Evolutionary conservation across 768 basidiomycete genomes (phyloP).

Genomic region (Naganishia randhawae): DNA sequence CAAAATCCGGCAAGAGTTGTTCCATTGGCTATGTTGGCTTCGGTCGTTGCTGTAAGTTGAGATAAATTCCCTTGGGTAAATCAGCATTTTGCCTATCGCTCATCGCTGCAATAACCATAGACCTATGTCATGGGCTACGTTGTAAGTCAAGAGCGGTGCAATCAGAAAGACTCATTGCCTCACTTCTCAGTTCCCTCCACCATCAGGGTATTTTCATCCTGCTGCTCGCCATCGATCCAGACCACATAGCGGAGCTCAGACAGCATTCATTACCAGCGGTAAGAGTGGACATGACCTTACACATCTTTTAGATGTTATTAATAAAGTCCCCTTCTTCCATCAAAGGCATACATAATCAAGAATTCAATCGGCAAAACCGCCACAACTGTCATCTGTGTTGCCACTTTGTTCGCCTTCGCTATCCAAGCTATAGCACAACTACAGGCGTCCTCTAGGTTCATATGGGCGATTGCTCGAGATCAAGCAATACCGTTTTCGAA

Average conservation of each 20-base stretch:
- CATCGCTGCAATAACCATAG: constrained; percentile 19
- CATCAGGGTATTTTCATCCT: constrained; percentile 47
- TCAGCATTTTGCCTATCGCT: not conserved
- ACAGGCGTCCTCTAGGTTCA: constrained; percentile 53
- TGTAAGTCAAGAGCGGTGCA: constrained; percentile 32
- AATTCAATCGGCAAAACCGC: constrained; percentile 42
- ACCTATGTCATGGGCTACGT: constrained; percentile 52
- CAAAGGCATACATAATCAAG: constrained; percentile 48
- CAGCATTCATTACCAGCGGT: constrained; percentile 43
- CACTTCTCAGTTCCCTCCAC: not conserved
- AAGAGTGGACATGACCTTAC: no score
- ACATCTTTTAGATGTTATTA: no score
- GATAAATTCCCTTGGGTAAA: no score
- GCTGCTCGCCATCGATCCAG: constrained; percentile 40
- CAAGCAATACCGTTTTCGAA: constrained; percentile 51
- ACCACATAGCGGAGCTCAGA: constrained; percentile 24
- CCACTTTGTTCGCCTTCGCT: constrained; percentile 39
- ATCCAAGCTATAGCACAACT: constrained; percentile 51
- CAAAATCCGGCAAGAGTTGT: constrained; percentile 51
- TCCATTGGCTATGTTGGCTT: constrained; percentile 50
- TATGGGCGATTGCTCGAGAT: constrained; percentile 53
- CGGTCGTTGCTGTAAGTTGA: constrained; percentile 37
- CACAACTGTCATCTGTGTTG: constrained; percentile 41
- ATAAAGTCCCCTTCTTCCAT: constrained; percentile 21
- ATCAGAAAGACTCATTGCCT: not conserved